Conservation (phyloP, 2,329 filamentous ascomycete species). For the Pseudodiploospora longispora region DNA sequence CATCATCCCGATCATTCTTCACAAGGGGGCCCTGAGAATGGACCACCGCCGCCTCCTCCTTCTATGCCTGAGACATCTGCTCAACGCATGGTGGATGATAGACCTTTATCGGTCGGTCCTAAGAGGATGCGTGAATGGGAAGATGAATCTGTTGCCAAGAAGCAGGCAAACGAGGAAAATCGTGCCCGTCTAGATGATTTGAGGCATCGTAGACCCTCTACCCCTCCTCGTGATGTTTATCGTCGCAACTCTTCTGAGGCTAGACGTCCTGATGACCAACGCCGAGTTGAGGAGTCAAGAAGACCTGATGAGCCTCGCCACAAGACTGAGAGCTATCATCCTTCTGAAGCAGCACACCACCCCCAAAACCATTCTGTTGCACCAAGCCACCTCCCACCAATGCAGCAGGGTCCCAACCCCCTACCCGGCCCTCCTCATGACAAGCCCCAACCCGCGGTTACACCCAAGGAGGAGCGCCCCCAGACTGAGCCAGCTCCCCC, state of each 20-base stretch:
- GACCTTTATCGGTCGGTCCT: conserved; percentile 69
- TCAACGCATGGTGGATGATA: conserved; percentile 53
- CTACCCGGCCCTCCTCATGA: conserved; percentile 48
- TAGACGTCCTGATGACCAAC: conserved; percentile 56
- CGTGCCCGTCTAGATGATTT: conserved; percentile 81
- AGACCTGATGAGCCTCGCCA: conserved; percentile 57
- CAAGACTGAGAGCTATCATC: conserved; percentile 73
- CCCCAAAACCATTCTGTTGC: conserved; percentile 45
- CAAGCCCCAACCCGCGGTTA: conserved; percentile 23
- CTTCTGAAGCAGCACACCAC: conserved; percentile 87
- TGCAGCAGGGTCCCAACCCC: conserved; percentile 51
- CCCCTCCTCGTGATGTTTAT: conserved; percentile 60
- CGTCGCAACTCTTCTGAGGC: conserved; percentile 72
- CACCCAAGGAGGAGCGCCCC: conserved; percentile 52
- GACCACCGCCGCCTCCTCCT: conserved; percentile 42
- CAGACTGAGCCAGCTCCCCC: conserved; percentile 31
- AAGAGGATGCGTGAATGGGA: conserved; percentile 95
- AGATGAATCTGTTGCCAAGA: conserved; percentile 70
- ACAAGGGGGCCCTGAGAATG: conserved; percentile 54
- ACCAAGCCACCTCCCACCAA: conserved; percentile 49
- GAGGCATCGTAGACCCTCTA: conserved; percentile 68
- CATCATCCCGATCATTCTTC: conserved; percentile 58
- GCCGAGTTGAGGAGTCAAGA: conserved; percentile 50
- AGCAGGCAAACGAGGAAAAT: conserved; percentile 80
- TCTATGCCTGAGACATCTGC: conserved; percentile 57